phyloP scores from a whole-genome alignment of 345 rosid species.

The Lepidium sativum region DNA sequence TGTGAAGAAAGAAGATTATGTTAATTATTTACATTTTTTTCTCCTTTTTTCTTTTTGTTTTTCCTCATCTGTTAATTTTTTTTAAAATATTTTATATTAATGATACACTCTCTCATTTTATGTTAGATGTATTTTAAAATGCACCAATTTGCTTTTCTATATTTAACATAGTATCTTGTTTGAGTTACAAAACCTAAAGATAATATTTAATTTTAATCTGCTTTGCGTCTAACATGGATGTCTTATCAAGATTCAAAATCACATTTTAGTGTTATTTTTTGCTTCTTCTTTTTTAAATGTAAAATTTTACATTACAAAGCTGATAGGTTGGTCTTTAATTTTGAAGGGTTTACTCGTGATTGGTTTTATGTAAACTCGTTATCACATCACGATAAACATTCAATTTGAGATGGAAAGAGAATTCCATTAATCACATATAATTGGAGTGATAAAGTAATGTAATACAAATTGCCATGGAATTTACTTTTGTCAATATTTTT shows the following conservation, averaged over 20 bases:
- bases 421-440: background rate
- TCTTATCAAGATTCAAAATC: too few relatives aligned
- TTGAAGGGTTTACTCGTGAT: too few relatives aligned
- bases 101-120: background rate
- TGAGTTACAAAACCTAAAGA: background rate
- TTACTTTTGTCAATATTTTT: background rate
- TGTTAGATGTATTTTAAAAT: background rate
- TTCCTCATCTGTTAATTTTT: background rate
- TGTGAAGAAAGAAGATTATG: constrained; percentile 1
- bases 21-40: background rate
- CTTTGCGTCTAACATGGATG: too few relatives aligned
- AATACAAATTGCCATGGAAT: background rate
- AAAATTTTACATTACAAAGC: too few relatives aligned
- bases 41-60: background rate
- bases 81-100: background rate
- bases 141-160: too few relatives aligned
- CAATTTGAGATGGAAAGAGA: background rate
- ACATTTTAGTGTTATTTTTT: too few relatives aligned
- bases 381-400: too few relatives aligned
- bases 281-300: too few relatives aligned
- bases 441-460: background rate
- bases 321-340: too few relatives aligned
- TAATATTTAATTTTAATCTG: too few relatives aligned
- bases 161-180: background rate
- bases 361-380: too few relatives aligned